These are phyloP conservation scores for Dryadomyces quercivorus DNA, from an alignment of 2,329 filamentous ascomycete genomes.

Conservation along the genomic window DNA sequence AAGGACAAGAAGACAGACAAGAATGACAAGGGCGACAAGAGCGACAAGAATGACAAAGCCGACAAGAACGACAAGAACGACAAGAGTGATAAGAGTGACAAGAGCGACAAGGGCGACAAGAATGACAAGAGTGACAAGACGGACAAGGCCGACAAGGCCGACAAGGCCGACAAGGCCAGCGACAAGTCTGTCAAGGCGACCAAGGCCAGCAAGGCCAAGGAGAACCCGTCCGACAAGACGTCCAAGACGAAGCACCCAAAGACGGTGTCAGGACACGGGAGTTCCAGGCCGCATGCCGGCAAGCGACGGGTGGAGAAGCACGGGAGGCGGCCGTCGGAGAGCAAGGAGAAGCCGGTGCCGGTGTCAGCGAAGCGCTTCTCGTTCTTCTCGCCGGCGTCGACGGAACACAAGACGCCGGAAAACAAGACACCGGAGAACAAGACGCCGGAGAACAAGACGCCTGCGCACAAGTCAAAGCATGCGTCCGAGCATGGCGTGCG, in stretches of 20 bases:
- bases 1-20: neutral
- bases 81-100: neutral
- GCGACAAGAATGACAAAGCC: neutral
- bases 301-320: neutral
- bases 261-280: neutral
- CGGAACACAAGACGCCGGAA: conserved; percentile 21
- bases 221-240: neutral
- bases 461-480: neutral
- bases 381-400: conserved; percentile 17
- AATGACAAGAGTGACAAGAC: neutral
- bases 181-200: neutral
- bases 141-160: neutral
- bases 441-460: conserved; percentile 18
- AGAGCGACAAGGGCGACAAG: neutral
- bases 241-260: neutral
- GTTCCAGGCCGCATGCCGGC: too few species aligned
- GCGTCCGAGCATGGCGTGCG: conserved; percentile 13
- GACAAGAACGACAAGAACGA: neutral
- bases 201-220: neutral
- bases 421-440: conserved; percentile 24
- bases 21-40: neutral
- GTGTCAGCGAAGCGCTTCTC: conserved; percentile 17
- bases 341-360: neutral
- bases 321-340: too few species aligned
- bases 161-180: neutral